These are phyloP conservation scores for Chionographis japonica DNA, from an alignment of 106 monocot genomes.

Conservation along the genomic window DNA sequence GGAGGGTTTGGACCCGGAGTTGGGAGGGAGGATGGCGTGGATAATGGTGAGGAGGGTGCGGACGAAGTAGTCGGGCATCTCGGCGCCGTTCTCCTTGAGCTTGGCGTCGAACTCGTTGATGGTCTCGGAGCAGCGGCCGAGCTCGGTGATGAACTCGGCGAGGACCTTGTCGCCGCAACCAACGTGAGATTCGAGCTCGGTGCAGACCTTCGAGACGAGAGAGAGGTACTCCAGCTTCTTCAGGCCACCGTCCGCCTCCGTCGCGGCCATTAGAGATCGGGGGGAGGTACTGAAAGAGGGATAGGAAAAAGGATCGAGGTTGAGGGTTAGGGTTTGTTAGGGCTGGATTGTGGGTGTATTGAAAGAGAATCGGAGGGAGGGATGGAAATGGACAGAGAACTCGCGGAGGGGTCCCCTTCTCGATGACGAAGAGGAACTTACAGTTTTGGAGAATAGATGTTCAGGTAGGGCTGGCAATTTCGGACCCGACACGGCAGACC, in stretches of 20 bases:
- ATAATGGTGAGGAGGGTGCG: slow-evolving; percentile 89
- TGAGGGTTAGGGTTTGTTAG: too few relatives aligned
- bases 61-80: slow-evolving; percentile 93
- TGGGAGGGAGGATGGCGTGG: slow-evolving; percentile 82
- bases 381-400: too few relatives aligned
- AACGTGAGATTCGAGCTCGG: slow-evolving; percentile 75
- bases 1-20: slow-evolving; percentile 18
- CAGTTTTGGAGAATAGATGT: too few relatives aligned
- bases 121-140: slow-evolving; percentile 54
- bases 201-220: slow-evolving; percentile 77
- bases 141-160: slow-evolving; percentile 89
- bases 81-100: slow-evolving; percentile 84
- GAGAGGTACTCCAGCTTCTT: slow-evolving; percentile 83
- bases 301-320: too few relatives aligned
- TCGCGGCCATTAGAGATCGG: not conserved
- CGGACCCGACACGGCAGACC: too few relatives aligned
- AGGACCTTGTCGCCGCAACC: slow-evolving; percentile 73
- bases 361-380: too few relatives aligned
- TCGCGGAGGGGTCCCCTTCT: too few relatives aligned
- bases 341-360: too few relatives aligned
- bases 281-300: too few relatives aligned
- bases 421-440: too few relatives aligned
- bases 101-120: slow-evolving; percentile 73
- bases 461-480: too few relatives aligned
- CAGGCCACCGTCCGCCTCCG: slow-evolving; percentile 30